Evolutionary conservation across 108 stramenopile genomes (phyloP).

Genomic region (Cylindrotheca closterium): DNA sequence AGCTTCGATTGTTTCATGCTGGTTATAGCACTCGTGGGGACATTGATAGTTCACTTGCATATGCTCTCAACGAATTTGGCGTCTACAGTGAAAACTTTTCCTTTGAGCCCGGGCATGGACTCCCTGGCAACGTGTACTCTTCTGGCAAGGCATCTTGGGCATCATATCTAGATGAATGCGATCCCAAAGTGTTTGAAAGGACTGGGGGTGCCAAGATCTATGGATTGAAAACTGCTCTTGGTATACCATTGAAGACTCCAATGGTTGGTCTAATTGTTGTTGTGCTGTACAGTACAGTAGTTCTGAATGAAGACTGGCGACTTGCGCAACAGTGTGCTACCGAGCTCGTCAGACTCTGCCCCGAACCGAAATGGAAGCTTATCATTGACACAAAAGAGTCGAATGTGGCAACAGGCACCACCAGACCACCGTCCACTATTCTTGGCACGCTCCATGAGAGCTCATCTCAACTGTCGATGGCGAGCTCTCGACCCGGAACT

Average conservation of each 20-base stretch:
- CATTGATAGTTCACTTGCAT: constrained; percentile 19
- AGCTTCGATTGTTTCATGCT: constrained; percentile 46
- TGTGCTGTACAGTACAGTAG: constrained; percentile 51
- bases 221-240: constrained; percentile 69
- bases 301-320: constrained; percentile 33
- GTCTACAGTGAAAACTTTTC: constrained; percentile 72
- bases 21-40: constrained; percentile 43
- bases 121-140: constrained; percentile 70
- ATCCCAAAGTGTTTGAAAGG: constrained; percentile 55
- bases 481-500: background rate
- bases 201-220: constrained; percentile 73
- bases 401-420: background rate
- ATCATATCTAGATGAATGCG: constrained; percentile 33
- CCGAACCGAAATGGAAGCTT: constrained; percentile 74
- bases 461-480: background rate
- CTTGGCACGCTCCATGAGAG: too few relatives aligned
- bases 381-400: constrained; percentile 48
- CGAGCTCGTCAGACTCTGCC: constrained; percentile 43
- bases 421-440: background rate
- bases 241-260: constrained; percentile 53
- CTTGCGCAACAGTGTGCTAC: constrained; percentile 32
- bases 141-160: constrained; percentile 57
- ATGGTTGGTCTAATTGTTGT: constrained; percentile 68
- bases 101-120: constrained; percentile 64
- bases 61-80: constrained; percentile 58